These are phyloP conservation scores for Candida xyloterini DNA, from an alignment of 805 yeast species.

Conservation along the genomic window DNA sequence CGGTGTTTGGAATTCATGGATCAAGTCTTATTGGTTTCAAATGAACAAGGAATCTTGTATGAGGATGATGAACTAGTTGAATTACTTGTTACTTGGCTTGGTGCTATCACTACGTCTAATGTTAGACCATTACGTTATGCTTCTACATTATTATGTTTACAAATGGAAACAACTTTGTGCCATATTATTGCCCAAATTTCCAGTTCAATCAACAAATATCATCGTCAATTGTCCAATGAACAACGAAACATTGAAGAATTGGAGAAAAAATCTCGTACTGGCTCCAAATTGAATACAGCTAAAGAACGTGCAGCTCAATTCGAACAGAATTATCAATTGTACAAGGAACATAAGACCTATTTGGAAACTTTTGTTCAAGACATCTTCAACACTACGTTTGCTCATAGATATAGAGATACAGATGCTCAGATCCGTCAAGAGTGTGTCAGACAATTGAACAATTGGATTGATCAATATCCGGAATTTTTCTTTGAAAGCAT, in stretches of 20 bases:
- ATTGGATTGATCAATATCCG: conserved; percentile 70
- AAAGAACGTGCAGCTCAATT: conserved; percentile 47
- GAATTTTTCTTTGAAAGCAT: conserved; percentile 67
- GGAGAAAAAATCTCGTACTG: conserved; percentile 32
- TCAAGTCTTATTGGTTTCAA: conserved; percentile 47
- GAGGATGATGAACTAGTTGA: conserved; percentile 44
- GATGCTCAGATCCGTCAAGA: conserved; percentile 70
- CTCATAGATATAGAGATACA: conserved; percentile 76
- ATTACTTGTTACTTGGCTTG: conserved; percentile 69
- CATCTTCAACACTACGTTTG: conserved; percentile 62
- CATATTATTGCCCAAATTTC: conserved; percentile 40
- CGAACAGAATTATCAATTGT: conserved; percentile 38
- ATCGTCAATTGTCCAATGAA: conserved; percentile 40
- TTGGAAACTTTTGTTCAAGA: conserved; percentile 60
- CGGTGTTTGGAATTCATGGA: conserved; percentile 57
- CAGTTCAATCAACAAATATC: conserved; percentile 39
- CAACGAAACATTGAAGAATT: conserved; percentile 20
- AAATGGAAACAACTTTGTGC: conserved; percentile 61
- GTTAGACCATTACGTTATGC: conserved; percentile 69
- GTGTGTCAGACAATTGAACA: conserved; percentile 60
- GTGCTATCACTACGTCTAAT: conserved; percentile 65
- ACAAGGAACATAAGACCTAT: conserved; percentile 48
- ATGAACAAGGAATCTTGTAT: conserved; percentile 62
- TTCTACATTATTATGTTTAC: conserved; percentile 56
- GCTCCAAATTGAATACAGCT: conserved; percentile 31